Evolutionary conservation across 1,139 yeast species (phyloP), one percentile per base, ranked within the genome.

Genomic region (Sugiyamaella xylanicola): DNA sequence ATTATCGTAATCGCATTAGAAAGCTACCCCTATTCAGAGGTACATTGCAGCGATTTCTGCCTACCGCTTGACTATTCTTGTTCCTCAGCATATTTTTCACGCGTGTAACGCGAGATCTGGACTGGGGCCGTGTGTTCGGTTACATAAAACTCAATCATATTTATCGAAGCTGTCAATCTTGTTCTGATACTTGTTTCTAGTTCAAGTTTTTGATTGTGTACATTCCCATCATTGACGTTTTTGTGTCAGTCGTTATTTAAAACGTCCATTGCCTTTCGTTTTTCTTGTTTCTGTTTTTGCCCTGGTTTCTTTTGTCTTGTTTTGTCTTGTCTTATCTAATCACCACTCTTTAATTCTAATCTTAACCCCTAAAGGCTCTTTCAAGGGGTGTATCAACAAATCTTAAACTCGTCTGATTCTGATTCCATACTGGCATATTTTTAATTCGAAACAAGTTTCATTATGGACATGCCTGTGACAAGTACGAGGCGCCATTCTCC

Each of bases 381-480:
- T 13, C 8, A 32, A 25, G 32, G 32, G 32, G 37, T 32, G 15
- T 32, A 32, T 32, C 15, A 13, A 7, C 15, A 32, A 32, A 32
- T 32, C 37, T 32, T 32, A 32, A 32, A 8, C 37, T 32, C 15
- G 37, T 4, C 15, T 11, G 13, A 32, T 8, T 32, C 37, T 4
- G 15, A 32, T 13, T 11, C 13, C 5, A 21, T 20, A n/a, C n/a
- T 7, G 29, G 29, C 49, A 35, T 45, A 45, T 45, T 11, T 19
- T 15, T 32, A 20, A 35, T n/a, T 37, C 16, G 40, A 29, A 5
- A 3, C 48, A 29, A 17, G 15, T 11, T 16, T 40, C 36, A 48
- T 48, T 48, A 48, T 48, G 51, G 51, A 48, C 29, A 17, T 45
- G 35, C 20, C 27, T 19, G 37, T 32, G 4, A 19, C 40, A 15